Evolutionary conservation across 257 asterid species (phyloP).

Genomic region (Nicotiana knightiana): DNA sequence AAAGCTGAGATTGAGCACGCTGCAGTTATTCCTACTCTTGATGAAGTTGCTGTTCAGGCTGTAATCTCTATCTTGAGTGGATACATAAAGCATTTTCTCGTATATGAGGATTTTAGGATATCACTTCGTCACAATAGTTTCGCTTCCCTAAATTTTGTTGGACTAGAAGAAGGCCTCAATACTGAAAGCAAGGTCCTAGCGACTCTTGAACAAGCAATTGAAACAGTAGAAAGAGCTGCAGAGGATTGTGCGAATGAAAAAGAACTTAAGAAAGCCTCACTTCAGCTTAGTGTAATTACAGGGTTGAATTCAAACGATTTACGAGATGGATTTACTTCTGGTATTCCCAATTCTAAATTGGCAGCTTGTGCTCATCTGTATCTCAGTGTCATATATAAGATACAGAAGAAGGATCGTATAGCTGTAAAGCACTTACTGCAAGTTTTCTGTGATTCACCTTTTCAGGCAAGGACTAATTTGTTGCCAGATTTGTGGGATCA

Average conservation of each 20-base stretch:
- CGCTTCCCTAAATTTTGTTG: slow-evolving; percentile 43
- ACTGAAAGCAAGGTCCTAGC: slow-evolving; percentile 49
- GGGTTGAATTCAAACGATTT: slow-evolving; percentile 57
- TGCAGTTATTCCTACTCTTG: slow-evolving; percentile 50
- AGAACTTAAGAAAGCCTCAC: slow-evolving; percentile 64
- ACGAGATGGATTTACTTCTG: slow-evolving; percentile 55
- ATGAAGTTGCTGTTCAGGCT: slow-evolving; percentile 68
- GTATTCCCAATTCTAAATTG: slow-evolving; percentile 53
- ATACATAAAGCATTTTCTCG: slow-evolving; percentile 37
- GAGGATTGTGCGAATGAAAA: slow-evolving; percentile 42
- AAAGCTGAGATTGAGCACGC: slow-evolving; percentile 29
- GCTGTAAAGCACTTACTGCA: slow-evolving; percentile 76
- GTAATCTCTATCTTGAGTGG: slow-evolving; percentile 58
- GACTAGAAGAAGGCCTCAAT: slow-evolving; percentile 28
- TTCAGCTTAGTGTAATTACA: slow-evolving; percentile 80
- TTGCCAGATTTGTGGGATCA: slow-evolving; percentile 69
- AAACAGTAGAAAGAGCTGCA: slow-evolving; percentile 54
- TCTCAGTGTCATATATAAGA: slow-evolving; percentile 57
- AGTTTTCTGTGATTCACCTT: slow-evolving; percentile 62
- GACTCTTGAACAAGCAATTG: slow-evolving; percentile 71
- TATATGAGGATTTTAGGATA: slow-evolving; percentile 60
- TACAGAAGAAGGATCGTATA: slow-evolving; percentile 56
- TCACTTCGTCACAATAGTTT: slow-evolving; percentile 53
- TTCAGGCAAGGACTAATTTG: slow-evolving; percentile 49
- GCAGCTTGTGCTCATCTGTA: slow-evolving; percentile 95